Evolutionary conservation across 441 rosid genomes (phyloP).

Genomic region (Daphne laureola): DNA sequence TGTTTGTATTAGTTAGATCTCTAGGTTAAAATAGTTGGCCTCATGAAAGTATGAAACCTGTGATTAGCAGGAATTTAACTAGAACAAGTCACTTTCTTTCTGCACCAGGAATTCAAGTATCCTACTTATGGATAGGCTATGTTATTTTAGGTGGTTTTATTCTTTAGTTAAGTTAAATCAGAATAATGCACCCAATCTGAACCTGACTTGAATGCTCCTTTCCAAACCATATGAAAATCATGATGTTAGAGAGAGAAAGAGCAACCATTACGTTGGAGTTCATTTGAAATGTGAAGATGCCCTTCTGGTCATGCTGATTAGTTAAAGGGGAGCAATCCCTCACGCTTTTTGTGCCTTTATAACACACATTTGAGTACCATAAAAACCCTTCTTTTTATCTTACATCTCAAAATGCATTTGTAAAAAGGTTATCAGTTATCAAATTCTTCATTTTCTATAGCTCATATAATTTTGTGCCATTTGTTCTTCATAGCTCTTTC

Average conservation of each 20-base stretch:
- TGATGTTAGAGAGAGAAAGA: constrained; percentile 8
- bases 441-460: constrained; percentile 10
- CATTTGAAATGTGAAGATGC: constrained; percentile 14
- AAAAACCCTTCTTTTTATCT: constrained; percentile 29
- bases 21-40: constrained; percentile 21
- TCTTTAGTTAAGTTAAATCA: constrained; percentile 25
- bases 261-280: neutral
- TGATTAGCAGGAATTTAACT: constrained; percentile 22
- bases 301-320: constrained; percentile 27
- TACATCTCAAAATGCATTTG: constrained; percentile 15
- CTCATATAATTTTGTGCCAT: neutral
- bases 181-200: constrained; percentile 31
- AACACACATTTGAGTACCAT: constrained; percentile 25
- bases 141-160: constrained; percentile 20
- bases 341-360: constrained; percentile 58
- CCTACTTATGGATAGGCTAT: constrained; percentile 12
- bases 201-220: constrained; percentile 30
- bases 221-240: constrained; percentile 14
- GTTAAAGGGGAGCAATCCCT: constrained; percentile 20
- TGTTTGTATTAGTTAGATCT: constrained; percentile 13
- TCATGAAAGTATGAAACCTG: constrained; percentile 32
- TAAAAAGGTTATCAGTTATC: constrained; percentile 9
- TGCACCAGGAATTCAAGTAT: constrained; percentile 18
- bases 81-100: constrained; percentile 26
- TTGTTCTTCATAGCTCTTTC: neutral